Conservation (phyloP, 1,284 basidiomycete genomes). For the Pascua guehoae region DNA sequence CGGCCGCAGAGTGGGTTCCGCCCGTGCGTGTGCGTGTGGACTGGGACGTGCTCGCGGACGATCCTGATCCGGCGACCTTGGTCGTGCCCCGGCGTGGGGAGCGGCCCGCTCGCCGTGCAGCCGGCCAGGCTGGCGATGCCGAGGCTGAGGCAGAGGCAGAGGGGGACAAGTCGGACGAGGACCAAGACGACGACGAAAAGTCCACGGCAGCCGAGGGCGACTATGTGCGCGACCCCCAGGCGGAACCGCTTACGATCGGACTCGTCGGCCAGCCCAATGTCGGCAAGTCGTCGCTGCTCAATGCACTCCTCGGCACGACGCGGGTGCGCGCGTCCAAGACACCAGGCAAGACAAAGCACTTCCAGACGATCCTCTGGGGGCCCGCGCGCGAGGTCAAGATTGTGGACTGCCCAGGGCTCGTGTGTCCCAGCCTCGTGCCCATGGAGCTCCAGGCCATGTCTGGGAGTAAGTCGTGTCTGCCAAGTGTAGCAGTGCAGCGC, state of each 20-base stretch:
- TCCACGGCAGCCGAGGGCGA: not conserved
- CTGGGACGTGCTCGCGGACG: conserved; percentile 57
- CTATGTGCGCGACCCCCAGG: conserved; percentile 4
- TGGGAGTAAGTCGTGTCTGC: conserved; percentile 21
- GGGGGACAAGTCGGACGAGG: conserved; percentile 18
- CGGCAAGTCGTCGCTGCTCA: conserved; percentile 85
- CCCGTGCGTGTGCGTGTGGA: conserved; percentile 62
- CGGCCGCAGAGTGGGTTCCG: conserved; percentile 62
- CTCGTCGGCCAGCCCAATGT: conserved; percentile 92
- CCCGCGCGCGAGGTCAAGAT: conserved; percentile 67
- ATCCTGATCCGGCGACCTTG: conserved; percentile 4
- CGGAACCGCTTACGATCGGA: conserved; percentile 68
- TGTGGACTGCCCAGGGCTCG: conserved; percentile 80
- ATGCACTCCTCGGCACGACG: conserved; percentile 78
- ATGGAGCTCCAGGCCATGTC: conserved; percentile 70
- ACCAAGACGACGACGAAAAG: conserved; percentile 9
- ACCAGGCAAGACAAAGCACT: conserved; percentile 94
- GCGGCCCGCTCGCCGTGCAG: not conserved
- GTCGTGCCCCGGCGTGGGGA: not conserved
- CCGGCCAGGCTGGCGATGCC: too few relatives aligned
- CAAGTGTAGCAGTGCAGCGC: not conserved
- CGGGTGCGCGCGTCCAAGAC: conserved; percentile 82
- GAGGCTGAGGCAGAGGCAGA: conserved; percentile 14
- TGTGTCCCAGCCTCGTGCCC: conserved; percentile 71
- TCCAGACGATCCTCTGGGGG: conserved; percentile 81